Evolutionary conservation across 768 basidiomycete genomes (phyloP).

Genomic region (Melanogaster broomeanus): DNA sequence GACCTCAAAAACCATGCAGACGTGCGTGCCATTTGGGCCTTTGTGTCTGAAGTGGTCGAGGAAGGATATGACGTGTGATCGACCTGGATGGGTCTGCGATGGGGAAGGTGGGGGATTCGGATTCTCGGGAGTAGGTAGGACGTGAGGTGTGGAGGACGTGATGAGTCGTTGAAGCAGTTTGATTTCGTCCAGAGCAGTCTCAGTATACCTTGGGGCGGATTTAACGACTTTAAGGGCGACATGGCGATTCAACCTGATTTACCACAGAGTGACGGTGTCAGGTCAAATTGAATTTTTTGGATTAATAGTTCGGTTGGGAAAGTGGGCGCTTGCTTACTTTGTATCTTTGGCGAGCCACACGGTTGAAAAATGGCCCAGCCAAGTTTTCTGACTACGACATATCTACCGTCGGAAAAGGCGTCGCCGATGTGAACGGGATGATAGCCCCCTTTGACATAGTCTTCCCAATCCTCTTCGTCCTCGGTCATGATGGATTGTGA

Average conservation of each 20-base stretch:
- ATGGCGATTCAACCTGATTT: conserved; percentile 83
- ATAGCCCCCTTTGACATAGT: conserved; percentile 81
- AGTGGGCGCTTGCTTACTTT: conserved; percentile 53
- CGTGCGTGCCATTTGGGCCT: conserved; percentile 94
- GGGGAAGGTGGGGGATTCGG: conserved; percentile 53
- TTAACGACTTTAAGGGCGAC: conserved; percentile 99
- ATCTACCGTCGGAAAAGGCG: conserved; percentile 82
- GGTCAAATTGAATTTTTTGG: conserved; percentile 11
- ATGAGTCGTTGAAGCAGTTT: conserved; percentile 96
- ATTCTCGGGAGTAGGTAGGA: conserved; percentile 46
- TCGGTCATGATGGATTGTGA: conserved; percentile 82
- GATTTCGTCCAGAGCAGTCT: conserved; percentile 98
- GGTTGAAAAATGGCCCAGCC: conserved; percentile 94
- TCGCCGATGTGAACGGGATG: conserved; percentile 97
- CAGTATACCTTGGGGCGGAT: conserved; percentile 94
- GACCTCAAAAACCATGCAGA: conserved; percentile 99
- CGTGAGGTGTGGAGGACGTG: conserved; percentile 68
- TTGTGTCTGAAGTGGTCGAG: conserved; percentile 97
- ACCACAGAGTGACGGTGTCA: conserved; percentile 12
- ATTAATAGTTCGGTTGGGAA: background rate
- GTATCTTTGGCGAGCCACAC: conserved; percentile 87
- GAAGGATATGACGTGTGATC: conserved; percentile 94
- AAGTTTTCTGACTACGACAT: conserved; percentile 90
- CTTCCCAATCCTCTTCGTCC: conserved; percentile 94
- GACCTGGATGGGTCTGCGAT: conserved; percentile 78